Evolutionary conservation across 768 basidiomycete genomes (phyloP), one percentile per base, ranked within the genome.

Genomic region (Russula sp.): DNA sequence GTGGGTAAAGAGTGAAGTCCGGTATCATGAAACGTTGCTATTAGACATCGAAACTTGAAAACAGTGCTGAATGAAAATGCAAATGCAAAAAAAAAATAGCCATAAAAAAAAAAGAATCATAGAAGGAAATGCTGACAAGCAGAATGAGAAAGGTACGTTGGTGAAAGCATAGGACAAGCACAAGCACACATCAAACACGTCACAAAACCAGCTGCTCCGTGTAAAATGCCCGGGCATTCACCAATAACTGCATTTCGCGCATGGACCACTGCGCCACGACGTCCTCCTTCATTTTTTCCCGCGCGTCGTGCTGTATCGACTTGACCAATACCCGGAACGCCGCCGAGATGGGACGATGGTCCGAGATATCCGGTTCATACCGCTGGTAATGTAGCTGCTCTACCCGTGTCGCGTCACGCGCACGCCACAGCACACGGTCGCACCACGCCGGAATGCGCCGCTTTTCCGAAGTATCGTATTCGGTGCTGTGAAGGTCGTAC

Each of bases 391-490:
- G 84, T 68, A 91, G 64, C 71, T 84, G 81, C 59, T 77, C 72
- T 32, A 96, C 86, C 9, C 91, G 79, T 14, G 73, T 75, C 16
- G 79, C 78, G 18, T 80, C 83, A 18, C 78, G 79, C 48, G 83
- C 78, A 5, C 86, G 84, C 85, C 88, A 96, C 48, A 98, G 77
- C 24, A 99, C 84, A 6, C 96, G 87, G 73, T 99, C 96, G 73
- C 96, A 99, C 94, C 95, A 99, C 2, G 96, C 94, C 4, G 96
- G 96, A 9, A 86, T 80, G 0, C 96, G 88, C 14, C 83, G 81
- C 75, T 98, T 98, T 73, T 93, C 92, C 0, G 90, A 92, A 3
- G 88, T 80, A 72, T 99, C 96, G 70, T 92, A 99, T 66, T 86
- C 82, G 72, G 83, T 74, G 26, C 92, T 84, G 7, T 83, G 77